Conservation (phyloP, 768 basidiomycete species). For the Suillus fuscotomentosus region DNA sequence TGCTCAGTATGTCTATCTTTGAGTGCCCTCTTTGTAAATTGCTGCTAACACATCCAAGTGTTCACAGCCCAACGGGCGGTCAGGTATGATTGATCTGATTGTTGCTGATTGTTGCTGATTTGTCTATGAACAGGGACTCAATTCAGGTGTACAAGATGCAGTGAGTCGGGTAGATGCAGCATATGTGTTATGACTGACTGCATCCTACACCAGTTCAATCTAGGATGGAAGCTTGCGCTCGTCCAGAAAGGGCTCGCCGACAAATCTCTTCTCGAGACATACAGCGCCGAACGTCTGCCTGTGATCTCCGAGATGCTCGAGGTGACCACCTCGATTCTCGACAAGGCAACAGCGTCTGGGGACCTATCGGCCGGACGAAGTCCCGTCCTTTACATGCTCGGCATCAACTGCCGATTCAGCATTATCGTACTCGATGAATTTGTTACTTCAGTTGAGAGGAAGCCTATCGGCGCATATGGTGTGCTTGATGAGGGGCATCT, state of each 20-base stretch:
- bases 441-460: background rate
- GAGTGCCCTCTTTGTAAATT: background rate
- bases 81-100: background rate
- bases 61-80: background rate
- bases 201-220: conserved; percentile 13
- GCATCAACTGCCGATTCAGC: conserved; percentile 15
- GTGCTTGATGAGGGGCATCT: conserved; percentile 13
- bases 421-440: conserved; percentile 12
- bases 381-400: conserved; percentile 30
- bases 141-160: conserved; percentile 37
- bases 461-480: conserved; percentile 4
- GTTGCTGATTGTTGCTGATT: background rate
- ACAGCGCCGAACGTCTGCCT: conserved; percentile 27
- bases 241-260: conserved; percentile 21
- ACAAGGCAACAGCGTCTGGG: background rate
- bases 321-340: conserved; percentile 13
- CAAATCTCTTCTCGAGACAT: conserved; percentile 22
- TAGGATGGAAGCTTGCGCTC: conserved; percentile 27
- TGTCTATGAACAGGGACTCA: conserved; percentile 30
- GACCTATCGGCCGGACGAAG: conserved; percentile 13
- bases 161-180: conserved; percentile 20
- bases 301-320: conserved; percentile 28
- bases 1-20: conserved; percentile 4
- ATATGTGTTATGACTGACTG: background rate
- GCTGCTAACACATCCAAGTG: background rate